Evolutionary conservation across 345 rosid genomes (phyloP).

Genomic region (Psidium guajava): DNA sequence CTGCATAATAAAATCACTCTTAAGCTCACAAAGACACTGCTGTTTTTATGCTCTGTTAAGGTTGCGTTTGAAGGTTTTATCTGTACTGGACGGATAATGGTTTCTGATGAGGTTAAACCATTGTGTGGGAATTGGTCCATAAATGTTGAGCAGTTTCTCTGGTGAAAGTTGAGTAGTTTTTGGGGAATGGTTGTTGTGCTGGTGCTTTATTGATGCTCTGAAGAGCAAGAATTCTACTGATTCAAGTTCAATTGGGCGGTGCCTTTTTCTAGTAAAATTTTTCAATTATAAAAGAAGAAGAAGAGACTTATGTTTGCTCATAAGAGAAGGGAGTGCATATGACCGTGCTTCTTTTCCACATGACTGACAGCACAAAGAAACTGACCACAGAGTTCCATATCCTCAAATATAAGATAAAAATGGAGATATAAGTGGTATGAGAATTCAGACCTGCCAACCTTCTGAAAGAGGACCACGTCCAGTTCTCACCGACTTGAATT

Average conservation of each 20-base stretch:
- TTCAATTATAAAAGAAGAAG: neutral
- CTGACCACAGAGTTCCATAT: neutral
- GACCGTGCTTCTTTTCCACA: neutral
- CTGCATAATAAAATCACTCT: neutral
- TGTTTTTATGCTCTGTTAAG: neutral
- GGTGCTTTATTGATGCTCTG: neutral
- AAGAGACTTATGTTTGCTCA: neutral
- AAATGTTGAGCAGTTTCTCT: neutral
- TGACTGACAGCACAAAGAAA: neutral
- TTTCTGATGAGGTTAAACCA: neutral
- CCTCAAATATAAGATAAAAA: neutral
- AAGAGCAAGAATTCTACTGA: neutral
- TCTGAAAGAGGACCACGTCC: constrained; percentile 56
- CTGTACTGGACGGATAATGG: neutral
- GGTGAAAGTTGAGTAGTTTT: neutral
- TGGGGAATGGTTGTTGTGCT: neutral
- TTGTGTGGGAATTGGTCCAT: neutral
- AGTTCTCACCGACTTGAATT: constrained; percentile 39
- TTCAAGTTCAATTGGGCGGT: neutral
- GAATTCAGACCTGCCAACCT: constrained; percentile 56
- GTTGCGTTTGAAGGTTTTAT: neutral
- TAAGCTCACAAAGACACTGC: neutral
- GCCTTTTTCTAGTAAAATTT: neutral
- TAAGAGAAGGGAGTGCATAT: neutral
- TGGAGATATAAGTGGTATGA: neutral